A percentile compares a stretch with the other conserved stretches of the same genome.
Conservation (phyloP, 169 alveolate species). For the Plasmodium coatneyi region DNA sequence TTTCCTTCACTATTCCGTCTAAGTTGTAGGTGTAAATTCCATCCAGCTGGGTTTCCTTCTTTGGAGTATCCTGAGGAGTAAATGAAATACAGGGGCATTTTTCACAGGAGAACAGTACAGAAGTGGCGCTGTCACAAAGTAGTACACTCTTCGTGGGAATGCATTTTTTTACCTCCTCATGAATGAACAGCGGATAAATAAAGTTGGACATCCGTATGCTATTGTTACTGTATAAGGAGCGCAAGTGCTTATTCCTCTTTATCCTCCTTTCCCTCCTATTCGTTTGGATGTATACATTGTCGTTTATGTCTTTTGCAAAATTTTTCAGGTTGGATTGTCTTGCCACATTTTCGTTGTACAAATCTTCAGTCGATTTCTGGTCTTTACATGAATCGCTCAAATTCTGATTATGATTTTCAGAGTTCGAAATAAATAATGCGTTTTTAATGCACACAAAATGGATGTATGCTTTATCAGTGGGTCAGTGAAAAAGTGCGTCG, state of each 20-base stretch:
- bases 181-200: constrained; percentile 81
- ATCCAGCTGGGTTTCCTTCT: constrained; percentile 76
- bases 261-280: constrained; percentile 68
- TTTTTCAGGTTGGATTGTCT: constrained; percentile 4
- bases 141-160: background rate
- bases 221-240: constrained; percentile 71
- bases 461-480: constrained; percentile 1
- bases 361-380: constrained; percentile 45
- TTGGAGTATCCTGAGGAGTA: constrained; percentile 64
- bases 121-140: background rate
- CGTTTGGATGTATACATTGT: constrained; percentile 63
- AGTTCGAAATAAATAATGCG: background rate
- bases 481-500: background rate
- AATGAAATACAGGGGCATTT: background rate
- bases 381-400: constrained; percentile 12
- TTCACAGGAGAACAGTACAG: background rate
- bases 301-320: constrained; percentile 53
- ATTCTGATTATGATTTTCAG: constrained; percentile 27
- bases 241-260: constrained; percentile 61
- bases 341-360: constrained; percentile 36
- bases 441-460: constrained; percentile 29
- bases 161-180: constrained; percentile 75
- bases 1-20: constrained; percentile 77
- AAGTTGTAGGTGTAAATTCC: constrained; percentile 75
- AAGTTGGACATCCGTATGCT: constrained; percentile 79